These are phyloP conservation scores for Ganoderma boninense DNA, from an alignment of 1,284 basidiomycete genomes.

Conservation along the genomic window DNA sequence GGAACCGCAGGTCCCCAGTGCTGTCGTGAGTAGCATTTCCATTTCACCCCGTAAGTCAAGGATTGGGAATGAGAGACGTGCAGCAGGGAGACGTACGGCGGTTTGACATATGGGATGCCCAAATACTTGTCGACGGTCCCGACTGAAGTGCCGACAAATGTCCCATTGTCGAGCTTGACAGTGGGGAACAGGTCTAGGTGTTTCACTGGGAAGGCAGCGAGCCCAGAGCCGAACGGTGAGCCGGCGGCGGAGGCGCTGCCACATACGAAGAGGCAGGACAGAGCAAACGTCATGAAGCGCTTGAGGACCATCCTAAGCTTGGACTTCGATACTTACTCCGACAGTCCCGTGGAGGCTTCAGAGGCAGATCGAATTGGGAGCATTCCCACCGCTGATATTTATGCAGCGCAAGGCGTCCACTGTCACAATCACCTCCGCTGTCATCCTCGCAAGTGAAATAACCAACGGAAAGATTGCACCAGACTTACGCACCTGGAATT, in stretches of 20 bases:
- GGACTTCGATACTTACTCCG: no score
- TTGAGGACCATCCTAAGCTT: background rate
- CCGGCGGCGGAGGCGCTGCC: background rate
- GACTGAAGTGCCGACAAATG: constrained; percentile 9
- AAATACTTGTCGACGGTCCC: constrained; percentile 48
- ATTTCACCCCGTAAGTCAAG: background rate
- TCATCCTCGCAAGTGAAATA: background rate
- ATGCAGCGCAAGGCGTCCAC: background rate
- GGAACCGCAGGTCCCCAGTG: constrained; percentile 45
- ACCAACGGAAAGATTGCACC: background rate
- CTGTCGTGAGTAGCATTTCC: background rate
- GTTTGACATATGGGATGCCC: constrained; percentile 61
- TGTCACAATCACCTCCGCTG: background rate
- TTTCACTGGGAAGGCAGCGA: background rate
- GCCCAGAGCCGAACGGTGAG: background rate
- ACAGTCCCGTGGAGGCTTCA: no score
- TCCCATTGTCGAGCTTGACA: constrained; percentile 15
- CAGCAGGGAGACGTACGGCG: constrained; percentile 42
- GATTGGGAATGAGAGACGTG: background rate
- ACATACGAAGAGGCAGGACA: background rate
- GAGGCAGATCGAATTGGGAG: background rate
- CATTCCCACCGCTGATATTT: background rate
- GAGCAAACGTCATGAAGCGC: background rate
- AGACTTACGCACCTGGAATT: background rate
- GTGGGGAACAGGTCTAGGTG: background rate